A percentile compares a stretch with the other conserved stretches of the same genome.
Evolutionary conservation across 2,329 filamentous ascomycete species (phyloP).

Genomic region (Achaetomium macrosporum): DNA sequence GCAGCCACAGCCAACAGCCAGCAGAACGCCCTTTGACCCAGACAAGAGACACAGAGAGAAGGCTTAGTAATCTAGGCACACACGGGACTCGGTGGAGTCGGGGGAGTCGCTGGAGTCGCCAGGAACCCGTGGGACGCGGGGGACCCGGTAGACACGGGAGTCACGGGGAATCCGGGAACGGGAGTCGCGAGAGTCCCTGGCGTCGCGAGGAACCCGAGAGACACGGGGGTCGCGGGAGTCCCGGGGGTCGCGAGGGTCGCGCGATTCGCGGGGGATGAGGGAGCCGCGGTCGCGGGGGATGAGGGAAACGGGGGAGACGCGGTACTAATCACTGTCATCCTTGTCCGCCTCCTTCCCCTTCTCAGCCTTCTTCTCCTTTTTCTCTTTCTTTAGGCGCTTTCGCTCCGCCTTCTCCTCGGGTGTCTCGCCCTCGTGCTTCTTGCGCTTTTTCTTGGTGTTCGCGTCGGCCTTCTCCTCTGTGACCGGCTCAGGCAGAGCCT

Average conservation of each 20-base stretch:
- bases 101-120: too few relatives aligned
- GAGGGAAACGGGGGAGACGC: too few relatives aligned
- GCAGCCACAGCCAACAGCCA: constrained; percentile 9
- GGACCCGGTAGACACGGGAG: too few relatives aligned
- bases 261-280: too few relatives aligned
- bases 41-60: constrained; percentile 4
- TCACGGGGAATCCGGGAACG: too few relatives aligned
- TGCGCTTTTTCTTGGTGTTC: constrained; percentile 63
- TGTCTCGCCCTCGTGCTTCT: constrained; percentile 73
- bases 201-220: too few relatives aligned
- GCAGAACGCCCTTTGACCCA: constrained; percentile 8
- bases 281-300: too few relatives aligned
- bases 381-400: constrained; percentile 43
- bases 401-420: constrained; percentile 60
- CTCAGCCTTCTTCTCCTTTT: constrained; percentile 48
- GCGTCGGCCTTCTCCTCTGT: constrained; percentile 16
- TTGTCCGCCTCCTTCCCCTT: constrained; percentile 41
- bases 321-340: constrained; percentile 45
- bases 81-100: too few relatives aligned
- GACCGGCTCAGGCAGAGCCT: constrained; percentile 8
- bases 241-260: too few relatives aligned
- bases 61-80: background rate
- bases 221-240: too few relatives aligned
- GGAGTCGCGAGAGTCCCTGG: too few relatives aligned
- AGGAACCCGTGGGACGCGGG: too few relatives aligned